These are phyloP conservation scores for Blastobotrys arbuscula DNA, from an alignment of 1,139 yeast genomes.

Conservation along the genomic window DNA sequence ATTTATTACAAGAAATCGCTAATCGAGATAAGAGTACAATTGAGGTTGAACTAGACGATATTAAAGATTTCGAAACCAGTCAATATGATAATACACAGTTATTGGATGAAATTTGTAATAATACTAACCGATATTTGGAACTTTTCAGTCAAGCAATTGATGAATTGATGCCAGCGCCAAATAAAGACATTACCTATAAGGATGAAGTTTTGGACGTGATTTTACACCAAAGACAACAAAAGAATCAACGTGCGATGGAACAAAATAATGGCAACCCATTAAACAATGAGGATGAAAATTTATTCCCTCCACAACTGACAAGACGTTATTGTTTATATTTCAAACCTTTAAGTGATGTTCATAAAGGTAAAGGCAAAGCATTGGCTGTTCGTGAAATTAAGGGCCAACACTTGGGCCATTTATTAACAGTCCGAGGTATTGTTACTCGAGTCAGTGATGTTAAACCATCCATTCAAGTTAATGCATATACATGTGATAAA, in stretches of 20 bases:
- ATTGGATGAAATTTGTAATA: constrained; percentile 56
- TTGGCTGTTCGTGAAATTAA: constrained; percentile 85
- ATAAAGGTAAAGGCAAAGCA: constrained; percentile 46
- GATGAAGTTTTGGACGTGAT: constrained; percentile 94
- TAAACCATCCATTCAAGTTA: constrained; percentile 84
- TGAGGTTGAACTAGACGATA: constrained; percentile 76
- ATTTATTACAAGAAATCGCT: constrained; percentile 70
- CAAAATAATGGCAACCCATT: constrained; percentile 35
- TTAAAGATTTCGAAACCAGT: constrained; percentile 56
- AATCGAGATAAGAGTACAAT: constrained; percentile 71
- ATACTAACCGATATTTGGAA: constrained; percentile 76
- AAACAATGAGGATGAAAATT: constrained; percentile 24
- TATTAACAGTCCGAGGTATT: constrained; percentile 88
- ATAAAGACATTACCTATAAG: constrained; percentile 66
- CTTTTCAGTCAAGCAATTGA: constrained; percentile 72
- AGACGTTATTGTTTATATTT: constrained; percentile 85
- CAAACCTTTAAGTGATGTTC: constrained; percentile 57
- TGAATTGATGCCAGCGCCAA: constrained; percentile 76
- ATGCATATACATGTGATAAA: constrained; percentile 95
- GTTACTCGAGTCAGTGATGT: constrained; percentile 95
- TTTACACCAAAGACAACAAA: constrained; percentile 77
- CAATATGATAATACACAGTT: constrained; percentile 35
- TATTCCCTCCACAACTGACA: constrained; percentile 81
- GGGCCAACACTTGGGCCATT: constrained; percentile 77
- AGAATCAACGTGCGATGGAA: constrained; percentile 67